Evolutionary conservation across 83 land plant genomes (phyloP).

Genomic region (Picea mariana): DNA sequence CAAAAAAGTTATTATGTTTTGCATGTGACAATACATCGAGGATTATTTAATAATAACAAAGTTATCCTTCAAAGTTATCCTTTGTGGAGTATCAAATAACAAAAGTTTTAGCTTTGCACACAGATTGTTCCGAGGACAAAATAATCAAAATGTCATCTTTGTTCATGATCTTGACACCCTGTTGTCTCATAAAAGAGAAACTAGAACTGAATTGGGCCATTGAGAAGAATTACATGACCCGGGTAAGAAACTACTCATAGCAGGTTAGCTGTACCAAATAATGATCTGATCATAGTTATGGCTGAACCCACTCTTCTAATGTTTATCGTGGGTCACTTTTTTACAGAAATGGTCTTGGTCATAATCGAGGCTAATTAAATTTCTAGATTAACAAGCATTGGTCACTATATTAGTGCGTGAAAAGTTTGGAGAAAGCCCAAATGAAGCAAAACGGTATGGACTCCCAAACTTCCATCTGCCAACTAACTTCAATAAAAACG

Average conservation of each 20-base stretch:
- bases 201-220: slow-evolving; percentile 4
- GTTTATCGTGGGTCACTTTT: slow-evolving; percentile 9
- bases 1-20: too few relatives aligned
- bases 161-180: slow-evolving; percentile 17
- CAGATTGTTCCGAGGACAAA: not conserved
- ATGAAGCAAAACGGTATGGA: slow-evolving; percentile 5
- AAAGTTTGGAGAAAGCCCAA: slow-evolving; percentile 13
- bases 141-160: not conserved
- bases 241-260: slow-evolving; percentile 10
- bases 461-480: slow-evolving; percentile 13
- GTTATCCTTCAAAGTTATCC: too few relatives aligned
- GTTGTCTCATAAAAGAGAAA: slow-evolving; percentile 2
- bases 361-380: not conserved
- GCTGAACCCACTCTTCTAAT: slow-evolving; percentile 4
- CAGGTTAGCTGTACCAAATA: slow-evolving; percentile 15
- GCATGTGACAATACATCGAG: too few relatives aligned
- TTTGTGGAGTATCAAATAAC: too few relatives aligned
- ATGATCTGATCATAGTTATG: not conserved
- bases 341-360: slow-evolving; percentile 13
- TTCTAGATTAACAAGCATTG: slow-evolving; percentile 10
- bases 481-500: slow-evolving; percentile 10
- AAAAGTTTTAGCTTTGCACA: not conserved
- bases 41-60: too few relatives aligned
- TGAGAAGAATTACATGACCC: slow-evolving; percentile 1
- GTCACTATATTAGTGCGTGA: not conserved